Conservation (phyloP, 2,329 filamentous ascomycete species). For the Acarospora socialis region DNA sequence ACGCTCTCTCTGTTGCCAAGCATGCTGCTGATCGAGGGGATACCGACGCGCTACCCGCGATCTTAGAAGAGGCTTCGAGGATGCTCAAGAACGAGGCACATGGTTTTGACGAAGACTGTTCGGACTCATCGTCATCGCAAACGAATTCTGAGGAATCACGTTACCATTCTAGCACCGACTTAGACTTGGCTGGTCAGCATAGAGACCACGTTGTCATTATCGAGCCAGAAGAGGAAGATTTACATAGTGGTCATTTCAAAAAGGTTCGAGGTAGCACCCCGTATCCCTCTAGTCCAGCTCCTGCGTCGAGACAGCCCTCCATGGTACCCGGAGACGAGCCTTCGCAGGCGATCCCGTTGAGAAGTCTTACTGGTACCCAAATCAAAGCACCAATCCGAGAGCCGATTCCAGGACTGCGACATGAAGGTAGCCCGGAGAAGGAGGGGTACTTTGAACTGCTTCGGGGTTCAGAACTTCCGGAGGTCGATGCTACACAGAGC, state of each 20-base stretch:
- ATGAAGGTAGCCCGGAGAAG: too few species aligned
- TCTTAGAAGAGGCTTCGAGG: background rate
- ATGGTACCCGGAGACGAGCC: background rate
- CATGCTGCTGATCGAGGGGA: constrained; percentile 19
- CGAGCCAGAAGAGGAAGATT: constrained; percentile 1
- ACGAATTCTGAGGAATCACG: background rate
- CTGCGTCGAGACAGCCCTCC: background rate
- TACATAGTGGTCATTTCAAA: constrained; percentile 2
- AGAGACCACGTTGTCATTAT: constrained; percentile 2
- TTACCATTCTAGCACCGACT: background rate
- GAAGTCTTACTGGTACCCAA: too few species aligned
- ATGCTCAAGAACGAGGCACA: background rate
- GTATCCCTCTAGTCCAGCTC: constrained; percentile 1
- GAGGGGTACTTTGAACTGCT: too few species aligned
- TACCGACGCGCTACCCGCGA: constrained; percentile 3
- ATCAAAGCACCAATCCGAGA: too few species aligned
- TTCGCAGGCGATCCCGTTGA: too few species aligned
- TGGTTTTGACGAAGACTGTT: too few species aligned
- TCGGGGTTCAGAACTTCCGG: too few species aligned
- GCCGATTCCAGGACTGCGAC: too few species aligned
- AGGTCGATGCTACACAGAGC: too few species aligned
- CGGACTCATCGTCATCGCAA: too few species aligned
- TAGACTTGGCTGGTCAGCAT: background rate
- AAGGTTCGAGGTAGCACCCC: constrained; percentile 6
- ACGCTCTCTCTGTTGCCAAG: constrained; percentile 24